phyloP scores from a whole-genome alignment of 305 asterid genomes.

The Rubia occidens region DNA sequence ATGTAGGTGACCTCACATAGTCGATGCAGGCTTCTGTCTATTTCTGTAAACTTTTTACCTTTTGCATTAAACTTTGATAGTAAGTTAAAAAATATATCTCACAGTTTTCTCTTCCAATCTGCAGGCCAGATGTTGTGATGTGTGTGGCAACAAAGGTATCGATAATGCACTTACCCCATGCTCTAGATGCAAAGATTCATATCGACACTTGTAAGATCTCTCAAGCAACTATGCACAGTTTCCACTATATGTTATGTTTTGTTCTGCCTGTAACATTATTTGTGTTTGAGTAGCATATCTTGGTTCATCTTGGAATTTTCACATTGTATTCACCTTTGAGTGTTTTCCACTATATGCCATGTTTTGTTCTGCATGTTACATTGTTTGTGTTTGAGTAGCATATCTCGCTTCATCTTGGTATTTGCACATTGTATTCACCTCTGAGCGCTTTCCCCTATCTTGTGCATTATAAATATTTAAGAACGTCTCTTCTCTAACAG shows the following conservation, averaged over 20 bases:
- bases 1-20: no score
- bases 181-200: background rate
- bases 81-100: background rate
- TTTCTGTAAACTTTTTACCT: no score
- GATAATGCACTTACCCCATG: background rate
- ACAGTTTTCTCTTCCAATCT: conserved; percentile 1
- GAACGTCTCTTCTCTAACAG: background rate
- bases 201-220: conserved; percentile 4
- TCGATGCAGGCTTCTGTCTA: no score
- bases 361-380: background rate
- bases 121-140: conserved; percentile 7
- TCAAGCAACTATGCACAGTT: background rate
- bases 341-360: background rate
- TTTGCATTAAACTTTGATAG: no score
- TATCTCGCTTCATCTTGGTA: background rate
- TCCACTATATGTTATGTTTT: background rate
- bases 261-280: background rate
- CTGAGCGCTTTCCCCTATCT: background rate
- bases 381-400: background rate
- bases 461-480: background rate
- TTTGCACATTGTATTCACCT: background rate
- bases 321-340: background rate
- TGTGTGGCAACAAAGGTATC: conserved; percentile 11
- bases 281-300: background rate
- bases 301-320: background rate